Conservation (phyloP, 768 basidiomycete species). For the Leucocoprinus leucothites region DNA sequence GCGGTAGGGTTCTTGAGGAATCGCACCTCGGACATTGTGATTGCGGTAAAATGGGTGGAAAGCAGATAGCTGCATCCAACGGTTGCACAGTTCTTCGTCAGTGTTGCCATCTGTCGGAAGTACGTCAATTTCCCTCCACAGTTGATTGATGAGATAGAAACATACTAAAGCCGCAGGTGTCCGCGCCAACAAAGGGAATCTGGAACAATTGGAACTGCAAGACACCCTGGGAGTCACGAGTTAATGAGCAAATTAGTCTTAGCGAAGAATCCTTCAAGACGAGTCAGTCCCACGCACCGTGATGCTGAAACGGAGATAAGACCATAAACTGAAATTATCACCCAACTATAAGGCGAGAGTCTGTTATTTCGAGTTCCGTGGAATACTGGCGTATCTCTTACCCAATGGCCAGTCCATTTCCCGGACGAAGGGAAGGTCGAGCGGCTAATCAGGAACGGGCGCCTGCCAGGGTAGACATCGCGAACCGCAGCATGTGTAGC, state of each 20-base stretch:
- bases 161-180: slow-evolving; percentile 66
- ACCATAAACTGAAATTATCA: slow-evolving; percentile 76
- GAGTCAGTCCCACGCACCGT: slow-evolving; percentile 25
- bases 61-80: slow-evolving; percentile 86
- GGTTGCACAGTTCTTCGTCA: slow-evolving; percentile 77
- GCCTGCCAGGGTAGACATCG: slow-evolving; percentile 49
- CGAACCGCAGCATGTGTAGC: slow-evolving; percentile 59
- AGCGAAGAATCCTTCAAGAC: background rate
- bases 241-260: slow-evolving; percentile 4
- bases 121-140: slow-evolving; percentile 7
- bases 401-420: slow-evolving; percentile 74
- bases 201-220: slow-evolving; percentile 84
- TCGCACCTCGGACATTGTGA: slow-evolving; percentile 63
- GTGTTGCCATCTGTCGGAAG: slow-evolving; percentile 49
- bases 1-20: slow-evolving; percentile 76
- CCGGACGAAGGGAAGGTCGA: slow-evolving; percentile 69
- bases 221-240: slow-evolving; percentile 46
- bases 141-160: slow-evolving; percentile 18
- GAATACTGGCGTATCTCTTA: slow-evolving; percentile 22
- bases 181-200: slow-evolving; percentile 81
- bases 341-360: slow-evolving; percentile 47
- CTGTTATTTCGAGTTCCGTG: slow-evolving; percentile 13
- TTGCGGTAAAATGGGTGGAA: slow-evolving; percentile 84
- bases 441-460: slow-evolving; percentile 70
- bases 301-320: slow-evolving; percentile 66